Base-by-base conservation (phyloP, 805 yeast species). In the Yarrowia deformans region DNA sequence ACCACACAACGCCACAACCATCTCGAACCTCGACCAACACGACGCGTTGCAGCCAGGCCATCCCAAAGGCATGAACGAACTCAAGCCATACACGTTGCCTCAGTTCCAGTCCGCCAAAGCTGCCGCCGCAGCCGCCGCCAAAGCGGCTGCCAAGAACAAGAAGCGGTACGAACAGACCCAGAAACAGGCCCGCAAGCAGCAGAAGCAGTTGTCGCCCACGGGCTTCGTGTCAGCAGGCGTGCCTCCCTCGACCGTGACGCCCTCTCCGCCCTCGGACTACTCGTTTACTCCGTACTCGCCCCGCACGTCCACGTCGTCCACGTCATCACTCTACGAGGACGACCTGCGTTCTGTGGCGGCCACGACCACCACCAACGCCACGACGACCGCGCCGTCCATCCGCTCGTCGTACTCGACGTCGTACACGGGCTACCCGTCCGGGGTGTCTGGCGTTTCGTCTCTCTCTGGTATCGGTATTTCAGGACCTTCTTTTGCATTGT, bases 61-160 rank as follows among this genome's bases (percentile, higher is more conserved):
- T 3, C n/a, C 13, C 2, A 39, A 13, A 39, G 40, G 66, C 52
- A 60, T 60, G 66, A 60, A 43, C 50, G 66, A 60, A 60, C 66
- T 60, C 66, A 60, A 60, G 66, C 66, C 66, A 18, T 60, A 60
- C 66, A 60, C 52, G 52, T 45, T 60, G 66, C 66, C 66, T n/a
- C 66, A 60, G 66, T 60, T 60, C 66, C 66, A 60, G 66, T 60
- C 66, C 40, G 66, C 66, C 40, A 60, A 60, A 45, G 66, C 66
- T 10, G 66, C 66, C 12, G 66, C 66, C 42, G 66, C 52, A 9
- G 50, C 66, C 16, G 66, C 52, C 8, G 66, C 66, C 66, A 60
- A 60, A 45, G 50, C 66, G 50, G 66, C 52, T 3, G 66, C 66
- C 10, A 60, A 60, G 16, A 43, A 60, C 66, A 60, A 60, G 32